Evolutionary conservation across 768 basidiomycete genomes (phyloP), one percentile per base, ranked within the genome.

Genomic region (Leccinum obscurum): DNA sequence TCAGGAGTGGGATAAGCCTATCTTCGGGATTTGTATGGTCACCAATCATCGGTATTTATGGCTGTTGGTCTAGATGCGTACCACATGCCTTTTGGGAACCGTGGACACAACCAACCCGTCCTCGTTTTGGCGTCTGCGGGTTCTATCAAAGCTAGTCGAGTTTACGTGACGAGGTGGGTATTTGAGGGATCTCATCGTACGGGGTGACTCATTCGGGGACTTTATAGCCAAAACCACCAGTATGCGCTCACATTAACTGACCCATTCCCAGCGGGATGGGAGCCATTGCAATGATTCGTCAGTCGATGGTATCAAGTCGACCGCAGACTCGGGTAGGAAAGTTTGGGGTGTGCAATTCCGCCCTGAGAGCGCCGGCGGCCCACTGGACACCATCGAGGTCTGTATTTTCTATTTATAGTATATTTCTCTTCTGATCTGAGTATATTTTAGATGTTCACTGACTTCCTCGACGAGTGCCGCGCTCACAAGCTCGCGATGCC

Each of bases 21-120:
- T 98, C 44, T 98, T 98, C 66, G 97, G 97, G 56, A 95, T 99
- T 66, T 98, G 97, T 77, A 98, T 99, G 97, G 96, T 55, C 93
- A 98, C 72, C 96, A 99, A 84, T 99, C 66, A 91, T 99, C 66
- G 97, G 96, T 53, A 28, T 28, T 26, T 26, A 91, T 99, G 82
- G 97, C 96, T 28, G 96, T 94, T 24, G 96, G 97, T 22, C 76
- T 98, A 56, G 95, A 97, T 66, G 93, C 95, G 20, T 98, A 98
- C 75, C 84, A 95, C 50, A 99, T 99, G 97, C 93, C 89, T 10
- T 99, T 98, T 72, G 97, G 97, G n/a, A 98, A 99, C 74, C 89
- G 97, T 65, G 97, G 97, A 17, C 97, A 99, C 76, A 99, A 99
- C 74, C 97, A 99, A 74, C 97, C 97, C 32, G 97, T 99, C 13